Evolutionary conservation across 2,329 filamentous ascomycete genomes (phyloP).

Genomic region (Magnaporthales sp.): DNA sequence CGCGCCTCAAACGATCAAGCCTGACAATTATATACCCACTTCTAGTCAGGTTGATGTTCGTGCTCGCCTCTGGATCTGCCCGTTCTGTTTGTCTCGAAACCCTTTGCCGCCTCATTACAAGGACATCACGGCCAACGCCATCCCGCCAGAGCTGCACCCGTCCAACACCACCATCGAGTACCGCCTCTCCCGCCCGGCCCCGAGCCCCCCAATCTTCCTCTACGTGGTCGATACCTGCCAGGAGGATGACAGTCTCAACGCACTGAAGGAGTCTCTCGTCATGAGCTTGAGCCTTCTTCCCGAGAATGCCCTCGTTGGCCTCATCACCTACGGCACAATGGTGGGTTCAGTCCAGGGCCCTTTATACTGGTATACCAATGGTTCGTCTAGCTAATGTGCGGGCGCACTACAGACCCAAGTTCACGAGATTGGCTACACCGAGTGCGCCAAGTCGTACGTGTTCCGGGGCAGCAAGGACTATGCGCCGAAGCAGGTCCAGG

Average conservation of each 20-base stretch:
- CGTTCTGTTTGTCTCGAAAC: slow-evolving; percentile 79
- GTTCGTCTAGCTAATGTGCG: slow-evolving; percentile 12
- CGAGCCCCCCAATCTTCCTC: slow-evolving; percentile 77
- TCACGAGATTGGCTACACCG: slow-evolving; percentile 94
- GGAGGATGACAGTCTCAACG: slow-evolving; percentile 75
- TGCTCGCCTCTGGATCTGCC: slow-evolving; percentile 80
- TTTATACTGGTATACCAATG: not conserved
- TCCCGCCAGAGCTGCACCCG: slow-evolving; percentile 75
- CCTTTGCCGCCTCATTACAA: slow-evolving; percentile 80
- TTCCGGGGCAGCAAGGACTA: slow-evolving; percentile 98
- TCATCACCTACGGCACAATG: slow-evolving; percentile 92
- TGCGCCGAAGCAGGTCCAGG: slow-evolving; percentile 95
- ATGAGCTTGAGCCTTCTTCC: slow-evolving; percentile 78
- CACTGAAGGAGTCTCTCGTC: slow-evolving; percentile 77
- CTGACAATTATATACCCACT: slow-evolving; percentile 13
- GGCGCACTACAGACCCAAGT: slow-evolving; percentile 63
- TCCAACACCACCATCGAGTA: slow-evolving; percentile 88
- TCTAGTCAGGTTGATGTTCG: slow-evolving; percentile 75
- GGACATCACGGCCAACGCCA: slow-evolving; percentile 75
- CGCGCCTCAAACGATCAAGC: slow-evolving; percentile 3
- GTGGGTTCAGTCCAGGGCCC: slow-evolving; percentile 33
- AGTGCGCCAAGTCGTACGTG: slow-evolving; percentile 97
- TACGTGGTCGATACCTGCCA: slow-evolving; percentile 86
- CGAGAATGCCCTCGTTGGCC: slow-evolving; percentile 70
- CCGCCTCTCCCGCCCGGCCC: slow-evolving; percentile 69